Evolutionary conservation across 192 early-diverging fungal genomes (phyloP), one percentile per base, ranked within the genome.

Genomic region (Anaeromyces robustus): DNA sequence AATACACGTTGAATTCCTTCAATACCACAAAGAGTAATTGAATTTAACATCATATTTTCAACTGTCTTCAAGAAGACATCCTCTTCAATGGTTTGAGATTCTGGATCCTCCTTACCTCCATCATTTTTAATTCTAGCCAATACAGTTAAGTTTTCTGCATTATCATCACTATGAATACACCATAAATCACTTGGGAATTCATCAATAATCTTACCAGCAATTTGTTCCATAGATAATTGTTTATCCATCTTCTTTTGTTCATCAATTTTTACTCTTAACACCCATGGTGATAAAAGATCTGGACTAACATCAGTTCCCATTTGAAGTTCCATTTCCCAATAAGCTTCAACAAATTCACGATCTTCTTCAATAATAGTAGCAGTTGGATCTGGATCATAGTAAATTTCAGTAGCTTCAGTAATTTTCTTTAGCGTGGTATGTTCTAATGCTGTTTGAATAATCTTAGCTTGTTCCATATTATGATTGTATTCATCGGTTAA

Each of bases 381-480:
- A 14, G 81, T 29, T 30, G 86, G 86, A 80, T 96, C 94, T 6
- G 98, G 98, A 80, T 98, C 96, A 86, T 98, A 99, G 89, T 93
- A 95, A 84, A 99, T 98, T 87, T 99, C 96, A 3, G 95, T 92
- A 30, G 89, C 87, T 19, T 90, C 86, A 12, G 96, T 96, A 19
- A 98, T 91, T 80, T 92, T 90, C 77, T 89, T 89, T 81, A 99
- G 86, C 26, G 95, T 97, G 12, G 98, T 96, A 88, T 97, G 92
- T 86, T 98, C 96, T 30, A 99, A 88, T 29, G 86, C 87, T 4
- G 92, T 89, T 84, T 96, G 94, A 68, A 98, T 93, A 80, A 92
- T 90, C 87, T 99, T 98, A 79, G 96, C 96, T 77, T 88, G 87
- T 81, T 94, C 89, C 83, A 92, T 90, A 85, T 93, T 92, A 37